These are phyloP conservation scores for Euphorbia tirucalli DNA, from an alignment of 345 rosid species.

Conservation along the genomic window DNA sequence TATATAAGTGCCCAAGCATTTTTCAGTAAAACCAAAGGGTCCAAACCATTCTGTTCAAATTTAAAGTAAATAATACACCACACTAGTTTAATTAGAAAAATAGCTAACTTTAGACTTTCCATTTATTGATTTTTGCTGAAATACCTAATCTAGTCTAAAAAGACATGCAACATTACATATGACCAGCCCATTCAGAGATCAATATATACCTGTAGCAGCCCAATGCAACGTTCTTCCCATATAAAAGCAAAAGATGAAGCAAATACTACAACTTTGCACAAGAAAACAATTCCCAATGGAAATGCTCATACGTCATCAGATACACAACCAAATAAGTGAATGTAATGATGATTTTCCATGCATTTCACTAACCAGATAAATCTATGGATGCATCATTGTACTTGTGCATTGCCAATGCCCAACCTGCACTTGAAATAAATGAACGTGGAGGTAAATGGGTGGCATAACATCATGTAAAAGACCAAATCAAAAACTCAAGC, in stretches of 20 bases:
- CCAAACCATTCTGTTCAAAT: too few species aligned
- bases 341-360: slow-evolving; percentile 1
- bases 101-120: neutral
- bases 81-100: neutral
- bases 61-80: neutral
- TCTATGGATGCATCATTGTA: slow-evolving; percentile 58
- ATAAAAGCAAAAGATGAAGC: neutral
- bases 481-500: slow-evolving; percentile 6
- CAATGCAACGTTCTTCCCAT: neutral
- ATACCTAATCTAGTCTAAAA: neutral
- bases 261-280: slow-evolving; percentile 9
- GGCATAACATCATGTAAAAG: slow-evolving; percentile 4
- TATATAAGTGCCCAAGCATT: too few species aligned
- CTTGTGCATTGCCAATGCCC: slow-evolving; percentile 51
- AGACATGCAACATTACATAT: neutral
- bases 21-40: too few species aligned
- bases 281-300: neutral
- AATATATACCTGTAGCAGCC: neutral
- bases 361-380: slow-evolving; percentile 60
- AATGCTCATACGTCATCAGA: neutral
- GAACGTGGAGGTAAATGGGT: slow-evolving; percentile 9
- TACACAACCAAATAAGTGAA: neutral
- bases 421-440: slow-evolving; percentile 58
- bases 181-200: neutral
- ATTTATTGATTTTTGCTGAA: neutral